Conservation (phyloP, 768 basidiomycete genomes). For the Polyporus arcularius region DNA sequence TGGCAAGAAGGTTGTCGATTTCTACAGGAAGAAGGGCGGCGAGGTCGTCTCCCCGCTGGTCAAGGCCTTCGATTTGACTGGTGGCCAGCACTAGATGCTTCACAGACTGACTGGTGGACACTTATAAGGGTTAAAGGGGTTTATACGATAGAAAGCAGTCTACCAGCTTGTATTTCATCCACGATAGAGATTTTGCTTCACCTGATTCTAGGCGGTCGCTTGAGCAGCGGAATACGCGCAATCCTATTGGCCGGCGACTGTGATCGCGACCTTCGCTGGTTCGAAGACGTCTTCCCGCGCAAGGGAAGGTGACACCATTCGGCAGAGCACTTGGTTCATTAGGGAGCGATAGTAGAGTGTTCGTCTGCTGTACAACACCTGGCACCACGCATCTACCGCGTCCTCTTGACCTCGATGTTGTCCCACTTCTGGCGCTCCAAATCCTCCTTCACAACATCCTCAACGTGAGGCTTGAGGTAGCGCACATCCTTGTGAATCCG, state of each 20-base stretch:
- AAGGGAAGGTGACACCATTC: neutral
- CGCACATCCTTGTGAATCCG: constrained; percentile 70
- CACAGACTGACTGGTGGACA: neutral
- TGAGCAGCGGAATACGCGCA: too few relatives aligned
- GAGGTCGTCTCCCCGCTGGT: constrained; percentile 72
- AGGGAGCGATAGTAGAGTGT: neutral
- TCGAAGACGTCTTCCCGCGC: neutral
- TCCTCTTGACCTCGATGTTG: constrained; percentile 62
- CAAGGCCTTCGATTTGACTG: constrained; percentile 56
- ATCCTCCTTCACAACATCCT: constrained; percentile 72
- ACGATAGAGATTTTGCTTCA: constrained; percentile 8
- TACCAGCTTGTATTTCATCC: constrained; percentile 13
- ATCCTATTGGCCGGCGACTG: too few relatives aligned
- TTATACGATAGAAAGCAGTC: constrained; percentile 16
- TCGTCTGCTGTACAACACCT: constrained; percentile 7
- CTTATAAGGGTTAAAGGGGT: neutral
- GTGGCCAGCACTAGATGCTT: constrained; percentile 7
- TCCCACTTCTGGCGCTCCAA: constrained; percentile 83
- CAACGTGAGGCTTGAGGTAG: constrained; percentile 81
- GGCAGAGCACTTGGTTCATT: constrained; percentile 7
- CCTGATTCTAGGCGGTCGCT: neutral
- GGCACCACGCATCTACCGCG: constrained; percentile 37
- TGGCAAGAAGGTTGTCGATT: constrained; percentile 83
- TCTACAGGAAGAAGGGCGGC: constrained; percentile 81
- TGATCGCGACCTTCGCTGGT: too few relatives aligned